Percentiles rank a stretch among this genome's conserved stretches.
Conservation (phyloP, 352 stramenopile genomes). For the Phytophthora chlamydospora region DNA sequence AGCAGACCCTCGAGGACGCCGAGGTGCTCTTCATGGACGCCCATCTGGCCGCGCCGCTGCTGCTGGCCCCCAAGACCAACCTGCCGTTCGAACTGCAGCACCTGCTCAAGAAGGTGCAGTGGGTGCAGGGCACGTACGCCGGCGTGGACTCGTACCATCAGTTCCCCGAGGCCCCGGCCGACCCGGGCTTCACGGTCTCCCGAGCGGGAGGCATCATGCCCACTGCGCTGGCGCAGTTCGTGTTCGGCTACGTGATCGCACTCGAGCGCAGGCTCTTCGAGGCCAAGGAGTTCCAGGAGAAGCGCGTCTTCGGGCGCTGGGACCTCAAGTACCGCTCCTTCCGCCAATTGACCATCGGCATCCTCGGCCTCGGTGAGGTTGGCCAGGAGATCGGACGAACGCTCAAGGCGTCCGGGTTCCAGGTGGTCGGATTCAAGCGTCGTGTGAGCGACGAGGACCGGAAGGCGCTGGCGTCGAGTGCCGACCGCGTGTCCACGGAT, state of each 20-base stretch:
- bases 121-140: slow-evolving; percentile 62
- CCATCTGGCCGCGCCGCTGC: slow-evolving; percentile 36
- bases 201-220: slow-evolving; percentile 63
- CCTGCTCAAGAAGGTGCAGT: slow-evolving; percentile 51
- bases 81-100: slow-evolving; percentile 44
- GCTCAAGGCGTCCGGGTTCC: slow-evolving; percentile 61
- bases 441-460: slow-evolving; percentile 33
- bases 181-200: slow-evolving; percentile 47
- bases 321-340: slow-evolving; percentile 50
- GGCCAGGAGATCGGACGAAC: slow-evolving; percentile 60
- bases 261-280: slow-evolving; percentile 57
- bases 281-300: slow-evolving; percentile 38
- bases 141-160: slow-evolving; percentile 55
- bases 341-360: slow-evolving; percentile 51
- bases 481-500: slow-evolving; percentile 50
- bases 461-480: slow-evolving; percentile 26
- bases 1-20: slow-evolving; percentile 36
- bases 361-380: slow-evolving; percentile 68
- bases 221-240: slow-evolving; percentile 53
- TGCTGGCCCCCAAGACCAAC: slow-evolving; percentile 44
- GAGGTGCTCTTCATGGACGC: slow-evolving; percentile 43
- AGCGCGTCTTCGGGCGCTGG: slow-evolving; percentile 38
- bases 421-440: slow-evolving; percentile 75
- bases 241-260: slow-evolving; percentile 50
- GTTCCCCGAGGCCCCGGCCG: slow-evolving; percentile 22